Conservation (phyloP, 23 red algal species). For the Chondrus crispus region DNA sequence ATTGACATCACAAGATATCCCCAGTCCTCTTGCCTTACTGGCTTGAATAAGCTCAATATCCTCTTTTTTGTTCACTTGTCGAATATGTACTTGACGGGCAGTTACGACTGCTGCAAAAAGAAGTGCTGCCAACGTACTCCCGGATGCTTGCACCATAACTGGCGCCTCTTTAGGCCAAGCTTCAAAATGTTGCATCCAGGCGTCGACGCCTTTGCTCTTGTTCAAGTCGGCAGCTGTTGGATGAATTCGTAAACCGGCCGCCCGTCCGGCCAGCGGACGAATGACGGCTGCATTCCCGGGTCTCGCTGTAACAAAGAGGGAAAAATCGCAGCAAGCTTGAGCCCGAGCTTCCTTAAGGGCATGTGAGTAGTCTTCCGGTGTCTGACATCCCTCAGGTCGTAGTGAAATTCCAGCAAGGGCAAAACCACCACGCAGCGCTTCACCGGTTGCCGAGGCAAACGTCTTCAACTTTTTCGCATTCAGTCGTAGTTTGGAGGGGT, state of each 20-base stretch:
- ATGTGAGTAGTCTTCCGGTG: constrained; percentile 5
- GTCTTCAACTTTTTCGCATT: not conserved
- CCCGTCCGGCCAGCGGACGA: constrained; percentile 7
- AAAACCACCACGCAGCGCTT: constrained; percentile 75
- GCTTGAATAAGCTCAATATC: constrained; percentile 78
- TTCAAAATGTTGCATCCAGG: constrained; percentile 86
- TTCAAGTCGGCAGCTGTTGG: constrained; percentile 27
- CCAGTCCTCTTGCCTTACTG: constrained; percentile 67
- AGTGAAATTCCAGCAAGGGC: constrained; percentile 24
- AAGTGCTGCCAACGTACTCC: constrained; percentile 65
- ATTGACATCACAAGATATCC: constrained; percentile 89
- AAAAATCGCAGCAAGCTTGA: constrained; percentile 39
- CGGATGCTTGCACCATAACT: constrained; percentile 53
- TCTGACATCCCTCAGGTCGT: constrained; percentile 19
- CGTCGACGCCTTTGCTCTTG: constrained; percentile 4
- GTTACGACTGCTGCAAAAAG: constrained; percentile 86
- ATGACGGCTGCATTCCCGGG: constrained; percentile 69
- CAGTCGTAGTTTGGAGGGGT: not conserved
- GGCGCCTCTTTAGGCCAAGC: constrained; percentile 76
- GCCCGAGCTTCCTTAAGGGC: not conserved
- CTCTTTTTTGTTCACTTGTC: constrained; percentile 46
- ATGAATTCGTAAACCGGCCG: constrained; percentile 53
- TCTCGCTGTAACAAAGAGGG: constrained; percentile 54
- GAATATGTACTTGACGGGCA: constrained; percentile 65
- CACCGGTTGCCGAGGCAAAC: not conserved